Conservation (phyloP, 1,139 yeast species). For the Taiozyma sp. region DNA sequence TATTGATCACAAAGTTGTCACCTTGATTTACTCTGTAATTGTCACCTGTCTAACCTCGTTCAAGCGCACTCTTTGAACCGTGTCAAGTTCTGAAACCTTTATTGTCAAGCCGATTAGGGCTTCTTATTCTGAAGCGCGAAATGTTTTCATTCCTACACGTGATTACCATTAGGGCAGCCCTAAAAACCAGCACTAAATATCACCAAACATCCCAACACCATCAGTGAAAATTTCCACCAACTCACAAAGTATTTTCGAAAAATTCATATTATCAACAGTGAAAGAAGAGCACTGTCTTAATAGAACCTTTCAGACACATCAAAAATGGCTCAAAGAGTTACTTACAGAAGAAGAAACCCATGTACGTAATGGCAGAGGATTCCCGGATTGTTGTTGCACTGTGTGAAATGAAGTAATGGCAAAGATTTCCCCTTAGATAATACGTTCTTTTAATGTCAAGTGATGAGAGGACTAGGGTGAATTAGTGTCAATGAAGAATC, state of each 20-base stretch:
- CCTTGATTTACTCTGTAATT: background rate
- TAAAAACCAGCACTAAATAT: background rate
- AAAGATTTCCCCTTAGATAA: background rate
- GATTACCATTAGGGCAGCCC: constrained; percentile 10
- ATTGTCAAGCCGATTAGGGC: background rate
- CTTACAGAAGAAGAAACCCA: constrained; percentile 80
- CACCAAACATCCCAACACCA: constrained; percentile 15
- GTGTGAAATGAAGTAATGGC: background rate
- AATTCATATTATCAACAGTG: constrained; percentile 4
- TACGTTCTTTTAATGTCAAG: background rate
- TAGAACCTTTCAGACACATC: constrained; percentile 11
- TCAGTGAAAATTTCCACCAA: constrained; percentile 4
- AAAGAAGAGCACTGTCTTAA: background rate
- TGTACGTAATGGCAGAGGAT: constrained; percentile 40
- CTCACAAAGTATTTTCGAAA: constrained; percentile 5
- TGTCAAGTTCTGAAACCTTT: background rate
- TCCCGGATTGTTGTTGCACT: background rate
- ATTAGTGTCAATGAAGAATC: no score
- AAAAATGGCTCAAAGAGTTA: constrained; percentile 76
- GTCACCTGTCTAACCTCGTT: background rate
- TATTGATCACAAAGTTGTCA: no score
- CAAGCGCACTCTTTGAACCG: no score
- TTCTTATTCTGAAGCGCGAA: background rate
- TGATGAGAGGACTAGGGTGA: background rate
- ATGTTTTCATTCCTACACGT: constrained; percentile 9